Conservation (phyloP, 2,329 filamentous ascomycete genomes). For the Aspergillus sp. region DNA sequence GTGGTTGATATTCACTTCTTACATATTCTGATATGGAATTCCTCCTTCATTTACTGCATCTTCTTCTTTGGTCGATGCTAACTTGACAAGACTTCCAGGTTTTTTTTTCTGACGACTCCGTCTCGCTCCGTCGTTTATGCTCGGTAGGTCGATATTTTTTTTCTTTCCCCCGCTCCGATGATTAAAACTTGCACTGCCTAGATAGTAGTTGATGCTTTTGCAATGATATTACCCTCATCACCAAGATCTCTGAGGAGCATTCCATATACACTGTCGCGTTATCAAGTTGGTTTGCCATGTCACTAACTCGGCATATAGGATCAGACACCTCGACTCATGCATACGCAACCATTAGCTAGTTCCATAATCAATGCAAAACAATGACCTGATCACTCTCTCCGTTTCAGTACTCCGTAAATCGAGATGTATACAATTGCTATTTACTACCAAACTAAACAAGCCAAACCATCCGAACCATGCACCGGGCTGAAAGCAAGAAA, state of each 20-base stretch:
- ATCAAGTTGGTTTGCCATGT: neutral
- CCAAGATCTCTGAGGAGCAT: constrained; percentile 67
- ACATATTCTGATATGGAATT: constrained; percentile 84
- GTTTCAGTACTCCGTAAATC: too few relatives aligned
- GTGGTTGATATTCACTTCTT: constrained; percentile 92
- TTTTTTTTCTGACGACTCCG: constrained; percentile 1
- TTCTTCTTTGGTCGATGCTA: constrained; percentile 15
- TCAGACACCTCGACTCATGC: neutral
- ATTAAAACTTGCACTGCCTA: constrained; percentile 63
- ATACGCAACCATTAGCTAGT: neutral
- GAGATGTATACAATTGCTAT: too few relatives aligned
- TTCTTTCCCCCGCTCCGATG: constrained; percentile 51
- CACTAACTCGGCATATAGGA: constrained; percentile 2
- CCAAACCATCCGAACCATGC: too few relatives aligned
- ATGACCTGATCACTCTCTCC: neutral
- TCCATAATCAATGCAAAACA: neutral
- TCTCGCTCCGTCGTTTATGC: neutral
- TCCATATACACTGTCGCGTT: constrained; percentile 8
- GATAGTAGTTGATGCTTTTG: constrained; percentile 66
- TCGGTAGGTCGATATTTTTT: constrained; percentile 25
- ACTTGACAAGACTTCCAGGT: constrained; percentile 23
- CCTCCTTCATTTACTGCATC: neutral
- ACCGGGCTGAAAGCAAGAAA: too few relatives aligned
- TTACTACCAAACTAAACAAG: too few relatives aligned
- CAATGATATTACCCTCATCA: constrained; percentile 59